These are phyloP conservation scores for Henningerozyma blattae DNA, from an alignment of 805 yeast genomes.

Conservation along the genomic window DNA sequence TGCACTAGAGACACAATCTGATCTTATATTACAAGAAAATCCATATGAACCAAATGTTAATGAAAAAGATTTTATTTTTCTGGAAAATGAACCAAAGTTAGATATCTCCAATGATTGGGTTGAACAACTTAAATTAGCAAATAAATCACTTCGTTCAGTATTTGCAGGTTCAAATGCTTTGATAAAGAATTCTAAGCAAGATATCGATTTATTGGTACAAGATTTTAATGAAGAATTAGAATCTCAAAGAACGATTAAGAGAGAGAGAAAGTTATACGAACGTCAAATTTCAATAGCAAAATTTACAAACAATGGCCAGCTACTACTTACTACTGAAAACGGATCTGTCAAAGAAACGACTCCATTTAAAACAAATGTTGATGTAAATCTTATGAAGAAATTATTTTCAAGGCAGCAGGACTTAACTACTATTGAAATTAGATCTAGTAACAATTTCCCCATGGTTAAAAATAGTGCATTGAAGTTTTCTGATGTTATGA, in stretches of 20 bases:
- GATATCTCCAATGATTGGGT: constrained; percentile 52
- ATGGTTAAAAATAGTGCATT: constrained; percentile 25
- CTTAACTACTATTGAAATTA: constrained; percentile 12
- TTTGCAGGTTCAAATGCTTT: constrained; percentile 19
- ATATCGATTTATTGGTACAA: constrained; percentile 26
- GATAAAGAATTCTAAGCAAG: constrained; percentile 1
- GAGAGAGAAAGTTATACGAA: constrained; percentile 18
- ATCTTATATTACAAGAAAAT: constrained; percentile 39
- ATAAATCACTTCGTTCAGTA: constrained; percentile 15
- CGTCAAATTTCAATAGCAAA: constrained; percentile 11
- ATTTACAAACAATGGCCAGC: too few species aligned
- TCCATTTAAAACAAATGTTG: neutral
- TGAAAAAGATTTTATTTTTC: constrained; percentile 33
- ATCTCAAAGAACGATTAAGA: constrained; percentile 16
- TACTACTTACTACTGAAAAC: too few species aligned
- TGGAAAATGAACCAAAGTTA: constrained; percentile 33
- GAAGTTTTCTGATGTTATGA: constrained; percentile 16
- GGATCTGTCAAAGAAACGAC: too few species aligned
- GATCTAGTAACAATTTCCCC: constrained; percentile 28
- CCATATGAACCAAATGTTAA: constrained; percentile 58
- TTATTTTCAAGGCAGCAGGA: constrained; percentile 12
- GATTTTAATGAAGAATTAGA: constrained; percentile 27
- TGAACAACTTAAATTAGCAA: constrained; percentile 45
- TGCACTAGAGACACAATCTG: too few species aligned
- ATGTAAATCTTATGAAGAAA: neutral